These are phyloP conservation scores for Royoungia palumana DNA, from an alignment of 768 basidiomycete genomes.

Conservation along the genomic window DNA sequence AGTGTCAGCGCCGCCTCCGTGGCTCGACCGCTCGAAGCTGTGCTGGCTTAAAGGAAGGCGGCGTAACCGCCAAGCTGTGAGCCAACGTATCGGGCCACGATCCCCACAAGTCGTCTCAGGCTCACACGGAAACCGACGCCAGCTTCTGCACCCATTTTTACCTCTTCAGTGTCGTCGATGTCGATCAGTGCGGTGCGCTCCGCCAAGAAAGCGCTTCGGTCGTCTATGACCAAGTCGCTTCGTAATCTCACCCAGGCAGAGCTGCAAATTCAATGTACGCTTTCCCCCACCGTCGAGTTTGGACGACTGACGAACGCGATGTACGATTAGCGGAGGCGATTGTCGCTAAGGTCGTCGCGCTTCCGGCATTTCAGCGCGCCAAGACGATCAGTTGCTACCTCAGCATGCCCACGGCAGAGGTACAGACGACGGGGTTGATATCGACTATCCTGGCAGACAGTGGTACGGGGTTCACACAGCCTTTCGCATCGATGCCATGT, in stretches of 20 bases:
- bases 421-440: slow-evolving; percentile 54
- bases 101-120: too few relatives aligned
- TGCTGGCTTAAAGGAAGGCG: too few relatives aligned
- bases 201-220: slow-evolving; percentile 56
- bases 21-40: too few relatives aligned
- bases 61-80: too few relatives aligned
- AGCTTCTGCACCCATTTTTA: too few relatives aligned
- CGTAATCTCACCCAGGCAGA: slow-evolving; percentile 40
- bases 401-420: slow-evolving; percentile 73
- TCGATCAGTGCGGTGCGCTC: slow-evolving; percentile 28
- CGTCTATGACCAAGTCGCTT: slow-evolving; percentile 44
- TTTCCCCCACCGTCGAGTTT: not conserved
- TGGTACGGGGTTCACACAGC: slow-evolving; percentile 38
- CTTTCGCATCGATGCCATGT: not conserved
- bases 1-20: too few relatives aligned
- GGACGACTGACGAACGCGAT: slow-evolving; percentile 4
- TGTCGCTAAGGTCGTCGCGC: slow-evolving; percentile 42
- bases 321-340: slow-evolving; percentile 34
- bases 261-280: slow-evolving; percentile 59
- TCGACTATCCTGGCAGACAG: slow-evolving; percentile 46
- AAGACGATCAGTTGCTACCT: slow-evolving; percentile 69
- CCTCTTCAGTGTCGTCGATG: slow-evolving; percentile 10
- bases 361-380: slow-evolving; percentile 49
- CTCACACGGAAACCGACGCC: too few relatives aligned
- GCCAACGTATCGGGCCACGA: too few relatives aligned